These are phyloP conservation scores for Blakeslea trispora DNA, from an alignment of 371 early-diverging fungal genomes.

Conservation along the genomic window DNA sequence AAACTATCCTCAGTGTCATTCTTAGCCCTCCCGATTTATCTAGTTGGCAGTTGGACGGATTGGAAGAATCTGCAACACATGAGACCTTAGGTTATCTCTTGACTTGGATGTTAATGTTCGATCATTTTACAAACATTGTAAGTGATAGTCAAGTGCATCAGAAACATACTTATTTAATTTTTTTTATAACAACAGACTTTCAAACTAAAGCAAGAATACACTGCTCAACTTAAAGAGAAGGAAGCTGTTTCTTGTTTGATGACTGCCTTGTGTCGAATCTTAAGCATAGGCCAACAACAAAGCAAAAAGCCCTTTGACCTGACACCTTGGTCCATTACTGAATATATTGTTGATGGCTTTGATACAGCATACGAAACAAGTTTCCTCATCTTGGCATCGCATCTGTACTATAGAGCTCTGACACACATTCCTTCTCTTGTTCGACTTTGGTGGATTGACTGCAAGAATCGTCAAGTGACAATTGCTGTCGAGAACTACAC, in stretches of 20 bases:
- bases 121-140: slow-evolving; percentile 79
- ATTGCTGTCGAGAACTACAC: slow-evolving; percentile 78
- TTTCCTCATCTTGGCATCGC: slow-evolving; percentile 68
- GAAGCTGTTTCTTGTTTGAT: slow-evolving; percentile 57
- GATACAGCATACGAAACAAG: slow-evolving; percentile 58
- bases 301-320: slow-evolving; percentile 64
- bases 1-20: slow-evolving; percentile 22
- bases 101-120: slow-evolving; percentile 72
- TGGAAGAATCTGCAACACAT: slow-evolving; percentile 25
- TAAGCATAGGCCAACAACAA: slow-evolving; percentile 61
- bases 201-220: slow-evolving; percentile 67
- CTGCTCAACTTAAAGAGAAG: slow-evolving; percentile 61
- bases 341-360: slow-evolving; percentile 67
- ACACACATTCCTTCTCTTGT: slow-evolving; percentile 73
- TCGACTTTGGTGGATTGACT: slow-evolving; percentile 80
- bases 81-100: slow-evolving; percentile 67
- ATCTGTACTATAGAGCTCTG: slow-evolving; percentile 72
- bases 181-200: slow-evolving; percentile 59
- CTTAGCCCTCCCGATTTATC: slow-evolving; percentile 32
- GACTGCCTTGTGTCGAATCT: slow-evolving; percentile 61
- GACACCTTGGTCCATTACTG: slow-evolving; percentile 68
- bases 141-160: too few relatives aligned
- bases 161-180: neutral
- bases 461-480: slow-evolving; percentile 75
- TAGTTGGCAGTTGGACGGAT: slow-evolving; percentile 12